Percentiles rank a stretch among this genome's conserved stretches.
These are phyloP conservation scores for Xylariales sp. DNA, from an alignment of 2,329 filamentous ascomycete genomes.

Conservation along the genomic window DNA sequence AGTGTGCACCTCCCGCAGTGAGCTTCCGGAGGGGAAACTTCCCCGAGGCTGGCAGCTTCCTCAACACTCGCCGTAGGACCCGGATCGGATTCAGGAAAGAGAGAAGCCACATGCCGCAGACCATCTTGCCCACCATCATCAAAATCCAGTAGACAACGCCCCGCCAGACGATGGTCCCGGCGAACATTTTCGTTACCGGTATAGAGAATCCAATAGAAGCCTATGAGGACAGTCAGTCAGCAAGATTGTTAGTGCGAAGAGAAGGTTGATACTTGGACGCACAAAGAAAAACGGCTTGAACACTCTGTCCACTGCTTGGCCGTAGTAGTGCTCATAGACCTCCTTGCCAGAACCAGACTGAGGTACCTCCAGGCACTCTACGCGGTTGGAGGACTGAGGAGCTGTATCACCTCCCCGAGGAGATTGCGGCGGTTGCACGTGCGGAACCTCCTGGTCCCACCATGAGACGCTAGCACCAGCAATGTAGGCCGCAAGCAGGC, in stretches of 20 bases:
- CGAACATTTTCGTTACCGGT: conserved; percentile 67
- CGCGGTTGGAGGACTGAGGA: too few species aligned
- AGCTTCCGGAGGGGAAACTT: conserved; percentile 6
- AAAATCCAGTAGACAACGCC: conserved; percentile 68
- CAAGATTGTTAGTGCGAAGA: not conserved
- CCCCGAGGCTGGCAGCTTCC: conserved; percentile 7
- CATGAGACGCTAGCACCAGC: conserved; percentile 55
- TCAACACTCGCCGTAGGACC: conserved; percentile 8
- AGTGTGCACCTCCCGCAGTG: not conserved
- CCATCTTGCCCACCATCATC: conserved; percentile 61
- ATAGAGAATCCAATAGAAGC: conserved; percentile 73
- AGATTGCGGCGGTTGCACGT: not conserved
- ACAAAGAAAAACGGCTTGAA: conserved; percentile 73
- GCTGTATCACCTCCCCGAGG: too few species aligned
- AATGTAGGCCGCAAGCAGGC: conserved; percentile 59
- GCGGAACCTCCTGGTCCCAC: conserved; percentile 42
- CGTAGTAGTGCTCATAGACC: conserved; percentile 36
- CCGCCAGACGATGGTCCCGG: conserved; percentile 60
- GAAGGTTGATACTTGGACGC: conserved; percentile 20
- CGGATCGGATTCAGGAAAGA: conserved; percentile 8
- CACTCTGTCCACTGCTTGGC: conserved; percentile 38
- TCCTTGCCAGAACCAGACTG: conserved; percentile 3
- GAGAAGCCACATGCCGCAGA: conserved; percentile 57
- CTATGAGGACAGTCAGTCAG: conserved; percentile 21
- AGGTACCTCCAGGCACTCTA: too few species aligned